phyloP scores from a whole-genome alignment of 2,329 filamentous ascomycete species.

The Didymella pomorum region DNA sequence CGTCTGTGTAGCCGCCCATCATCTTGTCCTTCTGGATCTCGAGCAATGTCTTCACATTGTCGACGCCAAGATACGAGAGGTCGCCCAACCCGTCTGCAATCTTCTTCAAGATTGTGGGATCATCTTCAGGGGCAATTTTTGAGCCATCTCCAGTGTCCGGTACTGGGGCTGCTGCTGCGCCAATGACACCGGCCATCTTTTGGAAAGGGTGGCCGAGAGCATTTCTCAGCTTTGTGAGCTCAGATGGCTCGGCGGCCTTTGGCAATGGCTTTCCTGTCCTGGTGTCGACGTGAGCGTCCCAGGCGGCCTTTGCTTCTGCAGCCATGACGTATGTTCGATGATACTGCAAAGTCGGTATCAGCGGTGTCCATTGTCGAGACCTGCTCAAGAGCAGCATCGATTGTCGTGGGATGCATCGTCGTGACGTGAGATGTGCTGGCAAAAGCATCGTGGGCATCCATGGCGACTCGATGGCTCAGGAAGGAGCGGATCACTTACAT shows the following conservation, averaged over 20 bases:
- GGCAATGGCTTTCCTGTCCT: slow-evolving; percentile 41
- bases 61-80: slow-evolving; percentile 43
- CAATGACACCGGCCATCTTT: slow-evolving; percentile 37
- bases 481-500: slow-evolving; percentile 13
- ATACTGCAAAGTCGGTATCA: slow-evolving; percentile 6
- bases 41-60: slow-evolving; percentile 50
- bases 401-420: neutral
- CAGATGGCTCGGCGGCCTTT: slow-evolving; percentile 41
- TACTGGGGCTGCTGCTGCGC: slow-evolving; percentile 40
- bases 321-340: slow-evolving; percentile 22
- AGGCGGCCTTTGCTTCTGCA: slow-evolving; percentile 36
- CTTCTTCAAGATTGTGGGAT: slow-evolving; percentile 42
- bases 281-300: slow-evolving; percentile 43
- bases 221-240: slow-evolving; percentile 44
- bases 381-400: neutral
- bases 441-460: neutral
- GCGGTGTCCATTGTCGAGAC: neutral
- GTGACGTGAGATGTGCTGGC: neutral
- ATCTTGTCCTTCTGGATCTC: slow-evolving; percentile 48
- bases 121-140: slow-evolving; percentile 45
- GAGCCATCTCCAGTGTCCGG: slow-evolving; percentile 57
- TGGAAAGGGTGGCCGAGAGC: slow-evolving; percentile 42
- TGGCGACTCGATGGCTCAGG: neutral
- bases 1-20: slow-evolving; percentile 64
- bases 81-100: slow-evolving; percentile 46